A percentile compares a stretch with the other conserved stretches of the same genome.
These are phyloP conservation scores for Globisporangium viniferum DNA, from an alignment of 352 stramenopile genomes.

Conservation along the genomic window DNA sequence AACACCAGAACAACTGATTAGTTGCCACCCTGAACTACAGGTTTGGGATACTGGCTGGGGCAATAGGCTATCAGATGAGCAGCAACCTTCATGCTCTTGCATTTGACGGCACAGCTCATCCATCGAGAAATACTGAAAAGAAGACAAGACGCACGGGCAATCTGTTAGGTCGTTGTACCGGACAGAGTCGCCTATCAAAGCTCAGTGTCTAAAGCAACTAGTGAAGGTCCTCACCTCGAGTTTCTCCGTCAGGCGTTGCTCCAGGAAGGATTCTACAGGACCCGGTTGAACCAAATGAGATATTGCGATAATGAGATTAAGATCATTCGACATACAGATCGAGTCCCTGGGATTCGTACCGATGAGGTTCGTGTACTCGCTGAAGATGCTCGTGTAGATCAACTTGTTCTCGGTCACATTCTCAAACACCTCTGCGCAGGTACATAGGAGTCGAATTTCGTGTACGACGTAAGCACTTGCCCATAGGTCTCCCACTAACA, in stretches of 20 bases:
- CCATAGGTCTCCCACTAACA: background rate
- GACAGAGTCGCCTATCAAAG: background rate
- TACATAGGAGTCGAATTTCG: background rate
- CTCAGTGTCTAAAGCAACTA: background rate
- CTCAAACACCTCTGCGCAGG: slow-evolving; percentile 68
- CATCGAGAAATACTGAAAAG: slow-evolving; percentile 74
- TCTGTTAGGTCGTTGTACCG: background rate
- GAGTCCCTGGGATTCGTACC: slow-evolving; percentile 27
- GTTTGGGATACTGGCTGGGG: background rate
- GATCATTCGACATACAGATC: background rate
- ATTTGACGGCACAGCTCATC: slow-evolving; percentile 76
- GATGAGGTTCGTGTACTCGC: slow-evolving; percentile 77
- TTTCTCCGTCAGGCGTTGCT: slow-evolving; percentile 55
- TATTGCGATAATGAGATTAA: background rate
- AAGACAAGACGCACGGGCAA: background rate
- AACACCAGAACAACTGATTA: background rate
- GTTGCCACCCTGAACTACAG: background rate
- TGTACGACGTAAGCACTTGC: background rate
- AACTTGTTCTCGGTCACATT: slow-evolving; percentile 84
- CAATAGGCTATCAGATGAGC: background rate
- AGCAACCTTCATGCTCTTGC: slow-evolving; percentile 72
- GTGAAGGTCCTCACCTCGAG: slow-evolving; percentile 40
- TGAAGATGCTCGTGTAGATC: slow-evolving; percentile 78
- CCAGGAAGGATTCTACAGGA: slow-evolving; percentile 59
- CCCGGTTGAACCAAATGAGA: background rate